Evolutionary conservation across 2,329 filamentous ascomycete species (phyloP), one percentile per base, ranked within the genome.

Genomic region (Venturia aucupariae): DNA sequence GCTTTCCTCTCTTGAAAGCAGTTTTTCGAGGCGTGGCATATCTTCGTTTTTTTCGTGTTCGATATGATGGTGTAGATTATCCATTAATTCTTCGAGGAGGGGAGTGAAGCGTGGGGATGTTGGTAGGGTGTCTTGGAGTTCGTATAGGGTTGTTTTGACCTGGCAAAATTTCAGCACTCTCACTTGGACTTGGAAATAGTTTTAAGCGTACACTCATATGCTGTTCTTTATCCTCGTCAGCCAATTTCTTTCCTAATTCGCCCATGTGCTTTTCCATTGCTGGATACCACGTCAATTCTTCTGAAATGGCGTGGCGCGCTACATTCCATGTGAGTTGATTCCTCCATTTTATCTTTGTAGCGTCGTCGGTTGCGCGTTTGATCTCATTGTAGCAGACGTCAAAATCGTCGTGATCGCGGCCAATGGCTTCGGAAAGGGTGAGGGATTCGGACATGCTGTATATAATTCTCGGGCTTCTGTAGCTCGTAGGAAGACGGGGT

Each of bases 1-100:
- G 39, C 66, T 67, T 17, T 69, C 68, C 17, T 65, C 64, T 17
- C 64, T 63, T 3, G 67, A 65, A 4, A 69, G 35, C 44, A 67
- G 39, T 32, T 66, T 64, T 39, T 70, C 68, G 13, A 70, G 65
- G 27, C 66, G 65, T 19, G 68, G 67, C 67, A 70, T 68, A 30
- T 70, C 68, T 42, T 69, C 68, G 5, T 69, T 57, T 27, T 64
- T 66, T 44, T 70, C 68, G 61, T 68, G 66, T 46, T 69, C 65
- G 61, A 69, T 69, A 41, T 70, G 68, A 44, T 68, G 63, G 59
- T 67, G 65, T 15, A 70, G 65, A 27, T 66, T 60, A 10, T 65
- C 61, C 67, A 68, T 65, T 30, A 69, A 44, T 5, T 57, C 61
- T 42, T 68, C 65, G n/a, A 70, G 66, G 42, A 66, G 42, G 17